phyloP scores from a whole-genome alignment of 805 yeast species.

The Yamadazyma laniorum region DNA sequence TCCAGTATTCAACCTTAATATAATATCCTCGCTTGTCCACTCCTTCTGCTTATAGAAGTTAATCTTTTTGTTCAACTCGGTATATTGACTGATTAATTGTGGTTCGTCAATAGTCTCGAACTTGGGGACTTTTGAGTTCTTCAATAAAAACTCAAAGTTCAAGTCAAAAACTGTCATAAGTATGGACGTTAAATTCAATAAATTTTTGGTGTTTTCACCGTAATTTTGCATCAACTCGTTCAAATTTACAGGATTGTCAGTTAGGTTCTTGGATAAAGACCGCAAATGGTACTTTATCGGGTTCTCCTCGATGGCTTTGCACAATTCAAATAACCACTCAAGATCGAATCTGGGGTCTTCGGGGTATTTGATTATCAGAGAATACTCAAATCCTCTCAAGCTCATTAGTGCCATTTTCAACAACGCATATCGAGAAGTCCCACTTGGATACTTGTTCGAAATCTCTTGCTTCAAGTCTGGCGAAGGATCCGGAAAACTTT shows the following conservation, averaged over 20 bases:
- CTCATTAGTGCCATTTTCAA: conserved; percentile 37
- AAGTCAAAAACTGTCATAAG: conserved; percentile 30
- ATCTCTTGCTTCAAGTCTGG: conserved; percentile 39
- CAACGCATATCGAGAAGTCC: conserved; percentile 47
- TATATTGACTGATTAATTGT: conserved; percentile 21
- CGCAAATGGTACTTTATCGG: conserved; percentile 52
- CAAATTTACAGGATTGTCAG: conserved; percentile 33
- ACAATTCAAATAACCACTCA: conserved; percentile 36
- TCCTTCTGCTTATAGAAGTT: conserved; percentile 33
- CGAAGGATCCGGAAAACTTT: conserved; percentile 41
- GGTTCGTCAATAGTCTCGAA: conserved; percentile 20
- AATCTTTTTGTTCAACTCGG: conserved; percentile 24
- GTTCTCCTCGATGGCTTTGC: conserved; percentile 45
- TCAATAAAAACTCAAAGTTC: conserved; percentile 32
- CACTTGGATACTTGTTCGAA: conserved; percentile 50
- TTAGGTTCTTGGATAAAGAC: conserved; percentile 31
- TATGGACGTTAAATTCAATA: conserved; percentile 29
- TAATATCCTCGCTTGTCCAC: conserved; percentile 40
- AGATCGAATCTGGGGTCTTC: conserved; percentile 22
- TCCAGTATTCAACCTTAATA: conserved; percentile 26
- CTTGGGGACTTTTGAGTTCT: conserved; percentile 39
- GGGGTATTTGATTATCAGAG: conserved; percentile 35
- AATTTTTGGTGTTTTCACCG: conserved; percentile 16
- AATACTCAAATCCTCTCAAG: conserved; percentile 31
- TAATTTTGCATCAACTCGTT: conserved; percentile 28